Conservation (phyloP, 1,139 yeast species). For the Candida gigantensis region DNA sequence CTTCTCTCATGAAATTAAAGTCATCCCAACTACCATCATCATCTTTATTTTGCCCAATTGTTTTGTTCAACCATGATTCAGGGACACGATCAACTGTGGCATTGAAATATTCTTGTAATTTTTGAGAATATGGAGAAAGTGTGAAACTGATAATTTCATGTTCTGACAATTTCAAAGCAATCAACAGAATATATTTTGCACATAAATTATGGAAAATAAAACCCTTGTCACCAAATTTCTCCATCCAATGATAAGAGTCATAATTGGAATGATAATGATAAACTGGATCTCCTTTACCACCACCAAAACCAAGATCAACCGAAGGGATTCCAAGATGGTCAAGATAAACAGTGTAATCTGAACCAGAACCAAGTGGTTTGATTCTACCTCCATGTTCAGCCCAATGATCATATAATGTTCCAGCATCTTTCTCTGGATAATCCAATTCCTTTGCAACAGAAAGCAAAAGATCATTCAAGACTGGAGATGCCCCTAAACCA, state of each 20-base stretch:
- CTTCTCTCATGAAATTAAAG: conserved; percentile 20
- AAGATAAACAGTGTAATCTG: conserved; percentile 49
- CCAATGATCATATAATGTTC: conserved; percentile 62
- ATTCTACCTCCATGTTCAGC: conserved; percentile 35
- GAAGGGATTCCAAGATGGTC: conserved; percentile 51
- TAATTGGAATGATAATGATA: conserved; percentile 61
- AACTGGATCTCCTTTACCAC: conserved; percentile 39
- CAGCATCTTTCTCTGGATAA: conserved; percentile 48
- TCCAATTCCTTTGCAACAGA: conserved; percentile 35
- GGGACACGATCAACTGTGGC: conserved; percentile 34
- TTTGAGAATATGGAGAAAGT: conserved; percentile 36
- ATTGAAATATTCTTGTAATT: conserved; percentile 32
- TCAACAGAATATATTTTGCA: conserved; percentile 60
- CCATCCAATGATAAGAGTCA: conserved; percentile 61
- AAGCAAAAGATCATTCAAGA: conserved; percentile 33
- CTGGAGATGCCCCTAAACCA: conserved; percentile 40
- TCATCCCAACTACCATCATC: conserved; percentile 24
- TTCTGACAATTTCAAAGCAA: conserved; percentile 55
- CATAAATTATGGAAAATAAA: conserved; percentile 55
- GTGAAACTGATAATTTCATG: conserved; percentile 49
- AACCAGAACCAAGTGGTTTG: conserved; percentile 44
- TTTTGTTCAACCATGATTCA: conserved; percentile 29
- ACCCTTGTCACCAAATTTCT: conserved; percentile 54
- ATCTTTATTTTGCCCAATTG: conserved; percentile 17
- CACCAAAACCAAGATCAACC: conserved; percentile 38